Base-by-base conservation (phyloP, 176 grass and related monocot species). In the Carex pumila region DNA sequence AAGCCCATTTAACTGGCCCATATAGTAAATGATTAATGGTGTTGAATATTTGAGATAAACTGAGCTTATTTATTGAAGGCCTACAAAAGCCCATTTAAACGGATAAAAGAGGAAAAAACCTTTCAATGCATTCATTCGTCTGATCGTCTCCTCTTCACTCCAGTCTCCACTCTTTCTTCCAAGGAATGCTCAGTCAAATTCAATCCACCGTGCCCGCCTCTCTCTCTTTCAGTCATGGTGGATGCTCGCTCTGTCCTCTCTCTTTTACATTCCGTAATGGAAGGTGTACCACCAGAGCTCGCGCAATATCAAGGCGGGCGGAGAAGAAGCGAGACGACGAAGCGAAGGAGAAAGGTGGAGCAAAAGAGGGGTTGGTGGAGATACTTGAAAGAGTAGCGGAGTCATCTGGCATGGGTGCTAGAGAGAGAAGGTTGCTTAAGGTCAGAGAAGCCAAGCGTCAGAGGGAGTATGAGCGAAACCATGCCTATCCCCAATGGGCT, bases 401-500 rank as follows among this genome's bases (percentile, higher is more conserved):
- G 74, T 75, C 79, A 2, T 98, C 95, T 6, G 85, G 92, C 17
- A 88, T 82, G 67, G 85, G 87, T 41, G 95, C 92, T 57, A 88
- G 95, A 86, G 91, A 89, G 61, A 90, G 95, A 79, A 90, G 95
- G 34, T 75, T 98, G 82, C 64, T 89, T 37, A 98, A 91, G 85
- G 92, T 98, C 78, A 89, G 92, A 81, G 95, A 98, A 87, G 92
- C 92, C 75, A 94, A 90, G 29, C 84, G 92, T 36, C 89, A 83
- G 88, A 85, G 83, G 49, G 88, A 98, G 74, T 87, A 90, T 69
- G 91, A 98, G 25, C 87, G 85, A 53, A 72, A 88, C 8, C 88
- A 89, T 65, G 93, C 83, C 37, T 98, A 95, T 34, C 95, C 95
- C 1, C 56, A 87, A n/a, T 98, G 95, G 95, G 95, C 95, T 52